These are phyloP conservation scores for Tubosaeta sp. DNA, from an alignment of 768 basidiomycete species.

Conservation along the genomic window DNA sequence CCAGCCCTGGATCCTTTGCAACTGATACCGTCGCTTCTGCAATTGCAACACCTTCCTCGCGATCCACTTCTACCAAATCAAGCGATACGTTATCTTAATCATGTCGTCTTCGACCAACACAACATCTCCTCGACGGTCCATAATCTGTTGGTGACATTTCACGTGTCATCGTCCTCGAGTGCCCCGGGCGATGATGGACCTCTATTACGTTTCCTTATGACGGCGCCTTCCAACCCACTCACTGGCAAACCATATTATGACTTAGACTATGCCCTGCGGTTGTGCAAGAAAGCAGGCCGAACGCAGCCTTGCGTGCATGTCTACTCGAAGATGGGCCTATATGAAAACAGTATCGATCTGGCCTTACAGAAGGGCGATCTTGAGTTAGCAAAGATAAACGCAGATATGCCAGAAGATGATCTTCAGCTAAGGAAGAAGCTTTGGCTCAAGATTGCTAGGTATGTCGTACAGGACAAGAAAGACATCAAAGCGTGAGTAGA, in stretches of 20 bases:
- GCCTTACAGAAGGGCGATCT: constrained; percentile 93
- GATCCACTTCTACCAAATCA: constrained; percentile 78
- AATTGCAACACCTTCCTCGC: constrained; percentile 66
- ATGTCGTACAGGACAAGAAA: constrained; percentile 96
- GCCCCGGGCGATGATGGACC: constrained; percentile 65
- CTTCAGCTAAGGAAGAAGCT: constrained; percentile 83
- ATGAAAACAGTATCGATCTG: constrained; percentile 94
- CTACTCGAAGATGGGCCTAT: constrained; percentile 96
- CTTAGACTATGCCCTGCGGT: constrained; percentile 90
- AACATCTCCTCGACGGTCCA: constrained; percentile 85
- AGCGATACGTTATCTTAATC: constrained; percentile 83
- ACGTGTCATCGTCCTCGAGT: constrained; percentile 53
- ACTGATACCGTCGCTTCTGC: constrained; percentile 85
- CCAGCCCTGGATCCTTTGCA: constrained; percentile 73
- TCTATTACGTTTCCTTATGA: constrained; percentile 76
- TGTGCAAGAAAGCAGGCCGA: constrained; percentile 80
- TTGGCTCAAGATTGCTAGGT: constrained; percentile 98
- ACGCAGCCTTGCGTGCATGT: constrained; percentile 93
- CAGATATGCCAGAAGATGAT: constrained; percentile 93
- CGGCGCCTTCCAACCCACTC: constrained; percentile 75
- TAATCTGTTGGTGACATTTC: constrained; percentile 89
- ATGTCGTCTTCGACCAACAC: constrained; percentile 76
- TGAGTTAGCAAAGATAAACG: constrained; percentile 92
- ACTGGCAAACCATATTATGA: constrained; percentile 92
- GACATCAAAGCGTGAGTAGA: constrained; percentile 91